A percentile compares a stretch with the other conserved stretches of the same genome.
Evolutionary conservation across 371 early-diverging fungal species (phyloP).

Genomic region (Mucor irregularis): DNA sequence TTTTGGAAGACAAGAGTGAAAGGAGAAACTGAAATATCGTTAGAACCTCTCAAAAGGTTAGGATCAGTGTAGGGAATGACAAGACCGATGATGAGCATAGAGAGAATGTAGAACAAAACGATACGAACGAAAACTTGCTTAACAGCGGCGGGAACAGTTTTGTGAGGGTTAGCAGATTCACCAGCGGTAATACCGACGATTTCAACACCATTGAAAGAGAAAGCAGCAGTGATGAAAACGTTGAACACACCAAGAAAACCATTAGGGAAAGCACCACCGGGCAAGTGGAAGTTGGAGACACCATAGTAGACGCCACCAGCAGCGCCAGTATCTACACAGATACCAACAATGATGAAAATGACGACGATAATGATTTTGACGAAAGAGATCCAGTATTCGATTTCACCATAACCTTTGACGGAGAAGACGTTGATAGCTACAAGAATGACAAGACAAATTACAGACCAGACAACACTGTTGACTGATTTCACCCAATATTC

Average conservation of each 20-base stretch:
- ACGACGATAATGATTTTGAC: slow-evolving; percentile 61
- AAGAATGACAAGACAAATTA: slow-evolving; percentile 59
- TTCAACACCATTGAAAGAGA: slow-evolving; percentile 83
- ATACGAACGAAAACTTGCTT: slow-evolving; percentile 76
- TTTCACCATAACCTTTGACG: slow-evolving; percentile 70
- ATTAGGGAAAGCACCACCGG: slow-evolving; percentile 75
- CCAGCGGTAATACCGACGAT: slow-evolving; percentile 75
- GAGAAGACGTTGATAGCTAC: slow-evolving; percentile 63
- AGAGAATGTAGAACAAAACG: slow-evolving; percentile 71
- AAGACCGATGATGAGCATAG: slow-evolving; percentile 73
- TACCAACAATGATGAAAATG: slow-evolving; percentile 74
- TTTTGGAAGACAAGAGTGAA: slow-evolving; percentile 72
- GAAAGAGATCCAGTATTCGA: slow-evolving; percentile 59
- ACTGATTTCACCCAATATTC: slow-evolving; percentile 73
- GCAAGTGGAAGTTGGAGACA: slow-evolving; percentile 63
- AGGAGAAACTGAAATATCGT: slow-evolving; percentile 60
- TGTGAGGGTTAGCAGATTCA: slow-evolving; percentile 69
- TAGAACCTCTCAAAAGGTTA: slow-evolving; percentile 47
- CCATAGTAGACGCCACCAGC: slow-evolving; percentile 46
- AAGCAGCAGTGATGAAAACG: slow-evolving; percentile 80
- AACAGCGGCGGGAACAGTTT: slow-evolving; percentile 74
- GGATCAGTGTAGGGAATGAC: slow-evolving; percentile 64
- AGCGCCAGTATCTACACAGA: slow-evolving; percentile 66
- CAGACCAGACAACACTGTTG: slow-evolving; percentile 58
- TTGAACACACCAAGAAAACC: slow-evolving; percentile 71